These are phyloP conservation scores for Diaporthe aspalathi DNA, from an alignment of 2,329 filamentous ascomycete species.

Conservation along the genomic window DNA sequence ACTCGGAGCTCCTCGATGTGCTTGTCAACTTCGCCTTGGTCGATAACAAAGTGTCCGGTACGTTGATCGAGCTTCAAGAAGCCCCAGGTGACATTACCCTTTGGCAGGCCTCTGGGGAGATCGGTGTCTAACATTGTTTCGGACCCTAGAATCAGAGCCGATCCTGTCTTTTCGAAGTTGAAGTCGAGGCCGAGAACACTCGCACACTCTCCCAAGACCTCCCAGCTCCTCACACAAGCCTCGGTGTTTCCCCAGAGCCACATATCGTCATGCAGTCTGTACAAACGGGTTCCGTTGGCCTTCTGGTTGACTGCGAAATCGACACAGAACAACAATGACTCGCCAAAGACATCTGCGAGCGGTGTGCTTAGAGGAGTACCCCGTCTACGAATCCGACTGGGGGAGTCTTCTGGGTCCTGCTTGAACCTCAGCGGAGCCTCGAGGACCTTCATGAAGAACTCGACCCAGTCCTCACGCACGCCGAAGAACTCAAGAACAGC, in stretches of 20 bases:
- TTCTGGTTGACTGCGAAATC: constrained; percentile 70
- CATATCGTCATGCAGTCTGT: constrained; percentile 72
- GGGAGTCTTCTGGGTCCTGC: constrained; percentile 58
- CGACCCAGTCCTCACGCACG: constrained; percentile 61
- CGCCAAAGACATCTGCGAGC: constrained; percentile 66
- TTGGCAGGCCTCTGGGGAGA: constrained; percentile 53
- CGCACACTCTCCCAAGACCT: constrained; percentile 62
- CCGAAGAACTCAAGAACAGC: constrained; percentile 66
- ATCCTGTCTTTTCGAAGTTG: constrained; percentile 68
- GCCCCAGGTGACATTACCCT: constrained; percentile 68
- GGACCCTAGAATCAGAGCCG: constrained; percentile 51
- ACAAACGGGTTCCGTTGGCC: constrained; percentile 63
- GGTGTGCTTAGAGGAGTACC: constrained; percentile 68
- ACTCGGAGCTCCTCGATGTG: constrained; percentile 67
- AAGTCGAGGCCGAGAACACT: constrained; percentile 64
- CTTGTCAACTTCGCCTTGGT: constrained; percentile 63
- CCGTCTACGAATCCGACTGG: constrained; percentile 57
- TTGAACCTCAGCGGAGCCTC: constrained; percentile 64
- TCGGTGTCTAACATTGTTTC: background rate
- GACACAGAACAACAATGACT: constrained; percentile 69
- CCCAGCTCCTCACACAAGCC: constrained; percentile 63
- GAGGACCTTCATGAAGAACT: constrained; percentile 66
- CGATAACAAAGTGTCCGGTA: constrained; percentile 64
- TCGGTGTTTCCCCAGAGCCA: constrained; percentile 70
- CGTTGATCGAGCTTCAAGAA: constrained; percentile 64